A percentile compares a stretch with the other conserved stretches of the same genome.
Evolutionary conservation across 208 protist genomes (phyloP).

Genomic region (Trypanosoma cruzi): DNA sequence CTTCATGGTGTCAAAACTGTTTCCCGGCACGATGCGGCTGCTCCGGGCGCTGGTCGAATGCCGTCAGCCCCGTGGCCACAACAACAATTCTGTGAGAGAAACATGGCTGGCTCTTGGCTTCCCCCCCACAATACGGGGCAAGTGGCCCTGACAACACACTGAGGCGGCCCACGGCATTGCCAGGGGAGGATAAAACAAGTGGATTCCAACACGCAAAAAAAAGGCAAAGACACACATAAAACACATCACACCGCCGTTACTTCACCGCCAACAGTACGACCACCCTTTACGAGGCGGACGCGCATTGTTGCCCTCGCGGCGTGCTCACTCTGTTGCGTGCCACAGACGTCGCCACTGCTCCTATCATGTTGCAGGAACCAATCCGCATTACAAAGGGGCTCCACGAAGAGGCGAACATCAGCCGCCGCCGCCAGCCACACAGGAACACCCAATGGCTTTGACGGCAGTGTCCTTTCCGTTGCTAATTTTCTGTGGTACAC

Average conservation of each 20-base stretch:
- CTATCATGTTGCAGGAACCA: neutral
- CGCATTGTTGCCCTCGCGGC: neutral
- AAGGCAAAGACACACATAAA: neutral
- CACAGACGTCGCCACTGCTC: neutral
- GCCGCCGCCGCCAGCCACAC: conserved; percentile 27
- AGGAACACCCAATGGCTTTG: conserved; percentile 13
- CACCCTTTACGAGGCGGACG: conserved; percentile 21
- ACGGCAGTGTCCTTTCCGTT: neutral
- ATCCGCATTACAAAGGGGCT: conserved; percentile 1
- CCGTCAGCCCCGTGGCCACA: too few relatives aligned
- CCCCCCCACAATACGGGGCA: too few relatives aligned
- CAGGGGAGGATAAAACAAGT: neutral
- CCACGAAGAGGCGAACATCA: conserved; percentile 27
- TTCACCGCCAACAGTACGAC: neutral
- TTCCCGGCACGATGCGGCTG: too few relatives aligned
- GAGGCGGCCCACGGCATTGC: neutral
- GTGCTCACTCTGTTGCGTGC: neutral
- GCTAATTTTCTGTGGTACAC: neutral
- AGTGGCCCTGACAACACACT: too few relatives aligned
- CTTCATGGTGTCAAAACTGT: too few relatives aligned
- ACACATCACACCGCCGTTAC: neutral
- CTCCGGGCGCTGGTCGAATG: too few relatives aligned
- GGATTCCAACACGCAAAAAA: neutral
- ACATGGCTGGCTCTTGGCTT: too few relatives aligned
- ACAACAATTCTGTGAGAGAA: too few relatives aligned